Percentiles rank a stretch among this genome's conserved stretches.
Conservation (phyloP, 163 green algal species). For the Prototheca wickerhamii region DNA sequence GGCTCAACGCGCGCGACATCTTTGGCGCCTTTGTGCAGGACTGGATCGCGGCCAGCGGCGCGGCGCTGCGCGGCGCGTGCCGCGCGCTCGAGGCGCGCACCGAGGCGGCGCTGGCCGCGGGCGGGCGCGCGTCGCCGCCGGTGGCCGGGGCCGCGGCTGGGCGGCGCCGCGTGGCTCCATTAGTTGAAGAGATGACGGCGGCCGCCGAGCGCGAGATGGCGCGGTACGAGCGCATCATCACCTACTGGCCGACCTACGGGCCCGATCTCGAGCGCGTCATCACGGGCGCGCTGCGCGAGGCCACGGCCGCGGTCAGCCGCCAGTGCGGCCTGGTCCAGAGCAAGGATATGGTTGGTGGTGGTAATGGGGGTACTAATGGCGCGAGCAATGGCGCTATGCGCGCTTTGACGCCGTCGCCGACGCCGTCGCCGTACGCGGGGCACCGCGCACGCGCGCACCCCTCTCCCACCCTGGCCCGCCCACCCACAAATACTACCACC, state of each 20-base stretch:
- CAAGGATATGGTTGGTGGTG: conserved; percentile 3
- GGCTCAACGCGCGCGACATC: conserved; percentile 60
- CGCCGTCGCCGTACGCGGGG: background rate
- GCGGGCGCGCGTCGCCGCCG: background rate
- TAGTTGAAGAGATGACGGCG: conserved; percentile 54
- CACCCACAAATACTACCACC: conserved; percentile 4
- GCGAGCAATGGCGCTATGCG: background rate
- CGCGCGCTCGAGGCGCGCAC: conserved; percentile 34
- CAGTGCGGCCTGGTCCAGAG: conserved; percentile 58
- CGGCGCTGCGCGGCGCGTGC: conserved; percentile 30
- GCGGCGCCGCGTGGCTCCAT: conserved; percentile 34
- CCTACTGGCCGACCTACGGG: conserved; percentile 56
- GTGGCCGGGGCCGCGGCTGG: background rate
- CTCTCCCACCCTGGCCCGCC: background rate
- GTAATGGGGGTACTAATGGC: conserved; percentile 1
- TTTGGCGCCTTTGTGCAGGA: conserved; percentile 54
- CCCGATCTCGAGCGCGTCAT: conserved; percentile 57
- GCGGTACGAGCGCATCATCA: conserved; percentile 62
- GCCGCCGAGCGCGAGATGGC: conserved; percentile 42
- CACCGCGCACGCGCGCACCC: background rate
- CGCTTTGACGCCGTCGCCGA: background rate
- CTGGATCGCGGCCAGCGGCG: conserved; percentile 50
- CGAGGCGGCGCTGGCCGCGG: conserved; percentile 10
- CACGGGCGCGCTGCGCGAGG: conserved; percentile 52
- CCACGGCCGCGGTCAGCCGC: conserved; percentile 48